Evolutionary conservation across 768 basidiomycete genomes (phyloP).

Genomic region (Lentinula lateritia): DNA sequence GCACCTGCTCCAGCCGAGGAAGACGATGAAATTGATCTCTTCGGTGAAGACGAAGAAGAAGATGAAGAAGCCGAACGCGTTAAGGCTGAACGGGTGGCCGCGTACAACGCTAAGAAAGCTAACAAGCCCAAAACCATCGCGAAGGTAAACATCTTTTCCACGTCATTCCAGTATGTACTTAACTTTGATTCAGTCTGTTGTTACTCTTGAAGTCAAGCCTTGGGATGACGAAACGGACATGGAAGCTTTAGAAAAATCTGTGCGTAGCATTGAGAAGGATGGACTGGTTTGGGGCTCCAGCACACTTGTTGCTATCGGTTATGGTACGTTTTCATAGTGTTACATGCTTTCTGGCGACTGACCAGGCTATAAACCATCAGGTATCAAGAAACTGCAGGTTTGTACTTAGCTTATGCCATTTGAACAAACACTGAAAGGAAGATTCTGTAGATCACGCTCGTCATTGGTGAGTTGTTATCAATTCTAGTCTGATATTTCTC

Average conservation of each 20-base stretch:
- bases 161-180: neutral
- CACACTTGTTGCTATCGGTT: slow-evolving; percentile 90
- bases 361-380: slow-evolving; percentile 17
- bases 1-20: slow-evolving; percentile 51
- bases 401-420: slow-evolving; percentile 51
- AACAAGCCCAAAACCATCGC: slow-evolving; percentile 82
- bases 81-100: slow-evolving; percentile 91
- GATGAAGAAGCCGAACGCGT: slow-evolving; percentile 82
- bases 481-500: neutral
- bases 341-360: neutral
- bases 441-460: slow-evolving; percentile 42
- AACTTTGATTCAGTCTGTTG: slow-evolving; percentile 67
- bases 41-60: slow-evolving; percentile 62
- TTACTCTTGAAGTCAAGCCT: slow-evolving; percentile 97
- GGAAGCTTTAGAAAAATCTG: slow-evolving; percentile 74
- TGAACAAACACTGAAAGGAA: neutral
- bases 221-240: slow-evolving; percentile 99
- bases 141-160: slow-evolving; percentile 49
- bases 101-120: slow-evolving; percentile 92
- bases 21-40: slow-evolving; percentile 79
- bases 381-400: slow-evolving; percentile 83
- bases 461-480: slow-evolving; percentile 38
- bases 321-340: slow-evolving; percentile 28
- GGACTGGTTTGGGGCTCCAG: slow-evolving; percentile 96
- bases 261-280: slow-evolving; percentile 81